Conservation (phyloP, 441 rosid genomes). For the Aleurites moluccanus region DNA sequence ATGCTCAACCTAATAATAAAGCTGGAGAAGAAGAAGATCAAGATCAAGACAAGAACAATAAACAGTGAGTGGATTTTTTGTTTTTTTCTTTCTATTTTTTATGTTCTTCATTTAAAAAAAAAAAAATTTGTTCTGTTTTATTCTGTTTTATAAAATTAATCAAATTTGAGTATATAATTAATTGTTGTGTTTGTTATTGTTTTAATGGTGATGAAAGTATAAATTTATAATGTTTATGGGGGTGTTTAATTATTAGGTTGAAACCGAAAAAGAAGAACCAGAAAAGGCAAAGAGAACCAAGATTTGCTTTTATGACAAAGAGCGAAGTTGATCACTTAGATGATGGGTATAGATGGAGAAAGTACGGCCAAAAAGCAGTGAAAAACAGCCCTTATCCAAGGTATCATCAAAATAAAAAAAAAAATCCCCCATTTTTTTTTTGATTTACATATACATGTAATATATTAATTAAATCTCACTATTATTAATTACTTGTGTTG, state of each 20-base stretch:
- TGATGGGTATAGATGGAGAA: slow-evolving; percentile 95
- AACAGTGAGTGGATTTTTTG: slow-evolving; percentile 42
- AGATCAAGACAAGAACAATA: slow-evolving; percentile 54
- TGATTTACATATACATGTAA: neutral
- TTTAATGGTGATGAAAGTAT: slow-evolving; percentile 9
- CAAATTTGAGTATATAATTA: too few relatives aligned
- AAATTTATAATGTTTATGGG: neutral
- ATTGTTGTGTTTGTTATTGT: too few relatives aligned
- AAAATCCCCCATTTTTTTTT: neutral
- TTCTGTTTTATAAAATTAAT: neutral
- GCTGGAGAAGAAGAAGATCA: slow-evolving; percentile 47
- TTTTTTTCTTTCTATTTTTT: too few relatives aligned
- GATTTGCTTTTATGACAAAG: slow-evolving; percentile 94
- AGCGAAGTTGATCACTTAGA: slow-evolving; percentile 91
- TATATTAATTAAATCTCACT: neutral
- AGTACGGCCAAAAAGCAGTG: slow-evolving; percentile 97
- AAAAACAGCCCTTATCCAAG: slow-evolving; percentile 96
- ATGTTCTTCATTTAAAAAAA: neutral
- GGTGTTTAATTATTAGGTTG: slow-evolving; percentile 48
- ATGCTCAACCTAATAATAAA: slow-evolving; percentile 24
- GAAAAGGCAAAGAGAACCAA: slow-evolving; percentile 72
- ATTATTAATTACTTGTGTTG: slow-evolving; percentile 16
- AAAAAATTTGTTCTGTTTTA: neutral
- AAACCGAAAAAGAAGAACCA: slow-evolving; percentile 86
- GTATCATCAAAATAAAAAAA: slow-evolving; percentile 29